Conservation (phyloP, 495 filamentous ascomycete genomes). For the Podospora pseudocomata region DNA sequence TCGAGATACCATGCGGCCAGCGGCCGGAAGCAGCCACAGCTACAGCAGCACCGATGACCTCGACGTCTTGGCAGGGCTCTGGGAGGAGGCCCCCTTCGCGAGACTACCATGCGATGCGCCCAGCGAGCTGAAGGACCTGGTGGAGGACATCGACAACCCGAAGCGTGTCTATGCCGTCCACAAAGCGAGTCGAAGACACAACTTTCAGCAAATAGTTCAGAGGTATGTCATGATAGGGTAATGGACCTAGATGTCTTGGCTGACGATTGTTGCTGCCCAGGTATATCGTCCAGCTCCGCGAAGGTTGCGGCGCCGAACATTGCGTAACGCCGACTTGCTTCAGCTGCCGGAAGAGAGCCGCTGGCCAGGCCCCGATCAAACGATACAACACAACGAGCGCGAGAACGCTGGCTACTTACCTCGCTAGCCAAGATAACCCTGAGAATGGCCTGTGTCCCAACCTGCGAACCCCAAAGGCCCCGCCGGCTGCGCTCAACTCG, state of each 20-base stretch:
- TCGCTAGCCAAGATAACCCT: slow-evolving; percentile 77
- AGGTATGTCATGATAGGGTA: slow-evolving; percentile 37
- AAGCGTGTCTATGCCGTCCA: slow-evolving; percentile 51
- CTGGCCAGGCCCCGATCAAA: slow-evolving; percentile 63
- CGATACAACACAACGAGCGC: slow-evolving; percentile 68
- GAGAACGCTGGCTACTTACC: slow-evolving; percentile 70
- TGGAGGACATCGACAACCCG: slow-evolving; percentile 51
- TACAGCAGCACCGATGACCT: slow-evolving; percentile 22
- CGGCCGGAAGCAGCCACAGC: slow-evolving; percentile 21
- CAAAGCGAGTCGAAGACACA: slow-evolving; percentile 49
- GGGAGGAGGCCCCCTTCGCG: slow-evolving; percentile 50
- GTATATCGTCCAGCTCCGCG: slow-evolving; percentile 77
- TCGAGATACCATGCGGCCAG: slow-evolving; percentile 44
- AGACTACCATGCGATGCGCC: slow-evolving; percentile 52
- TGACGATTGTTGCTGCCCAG: slow-evolving; percentile 43
- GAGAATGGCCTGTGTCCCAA: slow-evolving; percentile 69
- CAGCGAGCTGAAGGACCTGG: slow-evolving; percentile 45
- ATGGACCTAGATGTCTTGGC: slow-evolving; percentile 7
- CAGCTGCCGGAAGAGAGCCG: slow-evolving; percentile 64
- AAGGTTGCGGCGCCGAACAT: slow-evolving; percentile 67
- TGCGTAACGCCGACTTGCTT: slow-evolving; percentile 80
- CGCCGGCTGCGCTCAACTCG: slow-evolving; percentile 38
- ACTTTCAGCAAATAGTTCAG: slow-evolving; percentile 53
- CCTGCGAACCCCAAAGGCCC: slow-evolving; percentile 33
- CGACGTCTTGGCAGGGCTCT: slow-evolving; percentile 46